phyloP scores from a whole-genome alignment of 176 grass and related monocot species.

The Rhynchospora pubera region DNA sequence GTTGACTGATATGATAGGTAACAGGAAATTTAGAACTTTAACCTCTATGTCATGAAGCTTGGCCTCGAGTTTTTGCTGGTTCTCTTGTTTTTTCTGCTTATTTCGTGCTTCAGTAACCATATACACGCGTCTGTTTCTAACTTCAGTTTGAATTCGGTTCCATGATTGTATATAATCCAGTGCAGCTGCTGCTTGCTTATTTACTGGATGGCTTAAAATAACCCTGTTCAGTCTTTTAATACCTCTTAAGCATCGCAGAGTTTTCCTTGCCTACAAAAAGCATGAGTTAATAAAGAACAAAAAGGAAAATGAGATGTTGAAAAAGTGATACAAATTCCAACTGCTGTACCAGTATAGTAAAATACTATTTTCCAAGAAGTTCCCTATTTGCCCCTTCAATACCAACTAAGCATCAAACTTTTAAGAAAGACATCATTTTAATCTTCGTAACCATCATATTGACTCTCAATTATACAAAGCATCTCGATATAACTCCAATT shows the following conservation, averaged over 20 bases:
- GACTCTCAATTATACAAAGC: background rate
- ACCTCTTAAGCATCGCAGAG: constrained; percentile 58
- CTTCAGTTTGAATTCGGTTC: constrained; percentile 78
- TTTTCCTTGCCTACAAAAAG: constrained; percentile 68
- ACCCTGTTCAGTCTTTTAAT: constrained; percentile 49
- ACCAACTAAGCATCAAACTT: background rate
- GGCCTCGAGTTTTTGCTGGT: constrained; percentile 77
- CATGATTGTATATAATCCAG: constrained; percentile 66
- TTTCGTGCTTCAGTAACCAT: constrained; percentile 91
- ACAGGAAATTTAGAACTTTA: background rate
- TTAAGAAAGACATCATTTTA: background rate
- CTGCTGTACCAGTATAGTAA: background rate
- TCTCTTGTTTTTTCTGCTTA: constrained; percentile 84
- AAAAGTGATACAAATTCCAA: background rate
- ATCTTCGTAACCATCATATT: background rate
- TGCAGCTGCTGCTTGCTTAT: constrained; percentile 72
- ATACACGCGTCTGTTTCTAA: constrained; percentile 62
- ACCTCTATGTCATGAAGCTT: constrained; percentile 94
- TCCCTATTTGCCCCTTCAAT: background rate
- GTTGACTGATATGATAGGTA: background rate
- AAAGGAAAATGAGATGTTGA: background rate
- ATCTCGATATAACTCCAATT: background rate
- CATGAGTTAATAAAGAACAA: background rate
- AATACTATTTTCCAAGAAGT: background rate
- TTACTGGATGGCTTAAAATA: constrained; percentile 46